Evolutionary conservation across 2,329 filamentous ascomycete species (phyloP), one percentile per base, ranked within the genome.

Genomic region (Byssothecium circinans): DNA sequence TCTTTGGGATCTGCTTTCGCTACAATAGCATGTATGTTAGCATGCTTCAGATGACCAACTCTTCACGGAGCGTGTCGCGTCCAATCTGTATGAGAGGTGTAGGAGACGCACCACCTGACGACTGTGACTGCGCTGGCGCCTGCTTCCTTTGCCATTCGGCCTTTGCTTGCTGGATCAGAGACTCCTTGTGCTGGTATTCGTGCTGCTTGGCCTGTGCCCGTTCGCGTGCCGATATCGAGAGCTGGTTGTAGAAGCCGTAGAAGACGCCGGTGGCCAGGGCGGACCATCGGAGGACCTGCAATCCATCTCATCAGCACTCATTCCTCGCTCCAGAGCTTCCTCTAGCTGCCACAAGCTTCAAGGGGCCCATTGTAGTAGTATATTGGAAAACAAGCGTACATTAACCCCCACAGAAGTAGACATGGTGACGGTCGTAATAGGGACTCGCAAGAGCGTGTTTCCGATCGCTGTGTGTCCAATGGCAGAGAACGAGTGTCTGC

Each of bases 211-310:
- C 86, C 83, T 61, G 85, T 80, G 81, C 76, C 76, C 85, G 88
- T 69, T 91, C 84, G 66, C 82, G 75, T 47, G 88, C 75, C 61
- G 78, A 86, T 74, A 99, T 87, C 54, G 84, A 82, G 69, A 87
- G 81, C 80, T 99, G 94, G 80, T 96, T 92, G 76, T 86, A 89
- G 80, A 96, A 85, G 74, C 94, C 94, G 80, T 99, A 99, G 78
- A 96, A 86, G 72, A 97, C 79, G 73, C 94, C 94, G 68, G 90
- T 81, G 69, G 86, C 88, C 61, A 99, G 88, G 72, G 91, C 91
- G 70, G 91, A 92, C 83, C 92, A 99, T 78, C 94, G 91, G 75
- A 97, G 84, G 75, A 99, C 92, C 94, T 99, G 75, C 47, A 37
- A 43, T 46, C 41, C 44, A 53, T 54, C 36, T 23, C 17, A 43